These are phyloP conservation scores for Aphanocladium album DNA, from an alignment of 2,329 filamentous ascomycete species.

Conservation along the genomic window DNA sequence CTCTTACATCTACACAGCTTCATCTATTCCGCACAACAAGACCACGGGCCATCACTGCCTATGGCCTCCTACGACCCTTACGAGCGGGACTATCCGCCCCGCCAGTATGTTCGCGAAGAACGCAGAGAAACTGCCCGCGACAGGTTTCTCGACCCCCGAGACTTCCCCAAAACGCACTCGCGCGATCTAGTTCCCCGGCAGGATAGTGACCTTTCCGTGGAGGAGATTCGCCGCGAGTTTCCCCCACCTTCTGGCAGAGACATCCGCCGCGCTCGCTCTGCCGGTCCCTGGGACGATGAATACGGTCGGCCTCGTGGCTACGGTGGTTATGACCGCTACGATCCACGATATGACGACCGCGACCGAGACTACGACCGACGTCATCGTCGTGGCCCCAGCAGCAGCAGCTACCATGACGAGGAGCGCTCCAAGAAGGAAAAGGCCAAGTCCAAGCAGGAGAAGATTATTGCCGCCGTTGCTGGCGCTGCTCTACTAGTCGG, in stretches of 20 bases:
- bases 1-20: slow-evolving; percentile 24
- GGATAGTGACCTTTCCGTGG: slow-evolving; percentile 69
- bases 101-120: slow-evolving; percentile 51
- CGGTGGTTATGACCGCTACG: slow-evolving; percentile 41
- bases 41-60: slow-evolving; percentile 1
- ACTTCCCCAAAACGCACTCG: slow-evolving; percentile 41
- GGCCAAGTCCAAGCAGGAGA: slow-evolving; percentile 55
- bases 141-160: slow-evolving; percentile 49
- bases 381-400: slow-evolving; percentile 42
- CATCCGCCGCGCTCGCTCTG: slow-evolving; percentile 58
- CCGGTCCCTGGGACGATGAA: slow-evolving; percentile 54
- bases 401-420: slow-evolving; percentile 55
- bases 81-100: slow-evolving; percentile 45
- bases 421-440: slow-evolving; percentile 44
- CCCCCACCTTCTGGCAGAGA: slow-evolving; percentile 59
- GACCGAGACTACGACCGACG: slow-evolving; percentile 38
- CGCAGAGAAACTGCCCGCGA: slow-evolving; percentile 46
- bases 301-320: slow-evolving; percentile 41
- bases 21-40: not conserved
- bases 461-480: slow-evolving; percentile 61
- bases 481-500: slow-evolving; percentile 61
- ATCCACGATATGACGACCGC: slow-evolving; percentile 27
- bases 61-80: slow-evolving; percentile 51
- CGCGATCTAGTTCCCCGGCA: slow-evolving; percentile 58
- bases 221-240: slow-evolving; percentile 81